Evolutionary conservation across 352 stramenopile genomes (phyloP).

Genomic region (Albugo laibachii): DNA sequence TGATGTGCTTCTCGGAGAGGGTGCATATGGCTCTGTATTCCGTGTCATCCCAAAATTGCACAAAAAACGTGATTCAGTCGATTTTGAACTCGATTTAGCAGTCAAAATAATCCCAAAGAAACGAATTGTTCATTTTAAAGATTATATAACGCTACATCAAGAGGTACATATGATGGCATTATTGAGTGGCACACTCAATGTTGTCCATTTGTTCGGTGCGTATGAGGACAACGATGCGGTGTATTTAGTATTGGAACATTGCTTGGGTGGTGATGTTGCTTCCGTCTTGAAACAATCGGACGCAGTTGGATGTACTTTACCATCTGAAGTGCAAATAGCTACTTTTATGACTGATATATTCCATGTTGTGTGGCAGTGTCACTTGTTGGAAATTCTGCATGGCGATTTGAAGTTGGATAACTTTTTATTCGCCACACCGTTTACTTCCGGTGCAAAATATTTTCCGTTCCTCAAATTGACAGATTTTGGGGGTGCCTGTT

Average conservation of each 20-base stretch:
- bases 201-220: constrained; percentile 64
- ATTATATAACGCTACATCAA: constrained; percentile 44
- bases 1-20: constrained; percentile 36
- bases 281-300: constrained; percentile 10
- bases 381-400: constrained; percentile 49
- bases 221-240: constrained; percentile 57
- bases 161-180: constrained; percentile 61
- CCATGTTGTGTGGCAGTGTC: constrained; percentile 63
- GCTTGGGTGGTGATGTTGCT: constrained; percentile 38
- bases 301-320: background rate
- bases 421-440: constrained; percentile 30
- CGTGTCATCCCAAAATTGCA: constrained; percentile 15
- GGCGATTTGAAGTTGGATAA: constrained; percentile 67
- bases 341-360: constrained; percentile 59
- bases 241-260: constrained; percentile 67
- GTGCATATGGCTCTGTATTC: constrained; percentile 45
- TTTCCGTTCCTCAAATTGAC: constrained; percentile 54
- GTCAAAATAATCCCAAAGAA: constrained; percentile 64
- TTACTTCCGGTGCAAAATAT: constrained; percentile 14
- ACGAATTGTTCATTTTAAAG: constrained; percentile 27
- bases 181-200: constrained; percentile 53
- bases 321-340: constrained; percentile 19
- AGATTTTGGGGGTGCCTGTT: constrained; percentile 52
- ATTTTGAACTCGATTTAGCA: constrained; percentile 23
- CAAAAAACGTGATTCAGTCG: background rate